Evolutionary conservation across 2,329 filamentous ascomycete species (phyloP).

Genomic region (Chaetomium olivaceum): DNA sequence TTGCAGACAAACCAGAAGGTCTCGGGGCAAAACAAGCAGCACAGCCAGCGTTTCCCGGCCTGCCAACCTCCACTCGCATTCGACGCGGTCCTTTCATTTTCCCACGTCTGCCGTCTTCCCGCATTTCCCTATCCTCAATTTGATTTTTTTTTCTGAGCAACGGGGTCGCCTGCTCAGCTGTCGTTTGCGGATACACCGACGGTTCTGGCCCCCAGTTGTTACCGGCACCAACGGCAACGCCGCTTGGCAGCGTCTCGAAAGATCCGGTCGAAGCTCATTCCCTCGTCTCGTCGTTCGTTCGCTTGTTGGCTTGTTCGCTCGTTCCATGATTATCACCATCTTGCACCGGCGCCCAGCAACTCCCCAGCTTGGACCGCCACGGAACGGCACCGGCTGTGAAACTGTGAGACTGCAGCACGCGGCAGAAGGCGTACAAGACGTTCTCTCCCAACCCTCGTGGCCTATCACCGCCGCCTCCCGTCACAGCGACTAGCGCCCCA

Average conservation of each 20-base stretch:
- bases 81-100: conserved; percentile 18
- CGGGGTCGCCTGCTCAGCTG: conserved; percentile 16
- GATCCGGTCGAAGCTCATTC: conserved; percentile 4
- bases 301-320: conserved; percentile 16
- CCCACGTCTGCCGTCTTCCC: conserved; percentile 8
- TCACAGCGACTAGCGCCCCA: conserved; percentile 25
- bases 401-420: conserved; percentile 27
- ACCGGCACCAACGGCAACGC: conserved; percentile 20
- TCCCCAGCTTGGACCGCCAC: conserved; percentile 21
- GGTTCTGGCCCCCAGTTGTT: conserved; percentile 1
- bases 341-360: conserved; percentile 22
- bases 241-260: conserved; percentile 24
- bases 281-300: conserved; percentile 12
- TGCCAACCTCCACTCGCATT: conserved; percentile 23
- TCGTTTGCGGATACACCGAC: conserved; percentile 5
- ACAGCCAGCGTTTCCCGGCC: conserved; percentile 20
- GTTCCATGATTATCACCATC: conserved; percentile 5
- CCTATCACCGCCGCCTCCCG: conserved; percentile 29
- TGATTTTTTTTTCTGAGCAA: conserved; percentile 7
- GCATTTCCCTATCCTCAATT: conserved; percentile 17
- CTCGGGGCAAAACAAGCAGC: conserved; percentile 18
- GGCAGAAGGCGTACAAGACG: conserved; percentile 23
- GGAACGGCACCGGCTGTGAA: conserved; percentile 19
- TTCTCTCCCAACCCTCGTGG: conserved; percentile 24
- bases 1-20: conserved; percentile 3